Percentiles rank a stretch among this genome's conserved stretches.
Conservation (phyloP, 768 basidiomycete species). For the Lyophyllum decastes region DNA sequence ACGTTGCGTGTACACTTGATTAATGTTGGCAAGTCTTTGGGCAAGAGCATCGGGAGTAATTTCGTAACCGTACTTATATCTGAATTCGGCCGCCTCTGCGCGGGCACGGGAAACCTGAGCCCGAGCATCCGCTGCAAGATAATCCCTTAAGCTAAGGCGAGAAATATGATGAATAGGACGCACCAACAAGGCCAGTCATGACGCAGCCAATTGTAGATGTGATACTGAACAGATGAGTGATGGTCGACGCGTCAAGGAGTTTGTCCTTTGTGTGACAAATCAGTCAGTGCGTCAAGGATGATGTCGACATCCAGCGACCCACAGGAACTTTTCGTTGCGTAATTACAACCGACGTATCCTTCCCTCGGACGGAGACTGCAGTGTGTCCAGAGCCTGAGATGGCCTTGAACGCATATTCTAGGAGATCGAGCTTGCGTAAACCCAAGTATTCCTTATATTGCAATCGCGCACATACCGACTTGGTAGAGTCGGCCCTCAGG, state of each 20-base stretch:
- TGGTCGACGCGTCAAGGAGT: conserved; percentile 89
- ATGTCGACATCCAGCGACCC: conserved; percentile 30
- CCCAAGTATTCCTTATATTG: conserved; percentile 3
- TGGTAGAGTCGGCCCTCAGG: conserved; percentile 97
- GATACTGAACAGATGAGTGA: conserved; percentile 95
- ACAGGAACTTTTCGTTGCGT: conserved; percentile 99
- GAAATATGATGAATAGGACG: conserved; percentile 18
- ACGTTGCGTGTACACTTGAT: conserved; percentile 97
- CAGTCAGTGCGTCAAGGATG: background rate
- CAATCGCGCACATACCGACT: conserved; percentile 68
- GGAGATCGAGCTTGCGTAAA: conserved; percentile 14
- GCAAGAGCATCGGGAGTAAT: conserved; percentile 97
- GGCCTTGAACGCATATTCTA: conserved; percentile 99
- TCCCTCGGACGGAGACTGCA: conserved; percentile 88
- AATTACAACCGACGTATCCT: conserved; percentile 93
- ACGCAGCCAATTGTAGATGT: conserved; percentile 97
- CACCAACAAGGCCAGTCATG: conserved; percentile 96
- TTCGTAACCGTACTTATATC: conserved; percentile 97
- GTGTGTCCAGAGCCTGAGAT: conserved; percentile 97
- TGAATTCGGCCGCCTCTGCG: conserved; percentile 86
- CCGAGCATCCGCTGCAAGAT: conserved; percentile 79
- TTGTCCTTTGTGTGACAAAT: conserved; percentile 70
- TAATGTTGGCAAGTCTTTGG: conserved; percentile 93
- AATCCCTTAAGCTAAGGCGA: background rate
- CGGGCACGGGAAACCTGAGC: conserved; percentile 87